A percentile compares a stretch with the other conserved stretches of the same genome.
Evolutionary conservation across 495 filamentous ascomycete species (phyloP).

Genomic region (Echria macrotheca): DNA sequence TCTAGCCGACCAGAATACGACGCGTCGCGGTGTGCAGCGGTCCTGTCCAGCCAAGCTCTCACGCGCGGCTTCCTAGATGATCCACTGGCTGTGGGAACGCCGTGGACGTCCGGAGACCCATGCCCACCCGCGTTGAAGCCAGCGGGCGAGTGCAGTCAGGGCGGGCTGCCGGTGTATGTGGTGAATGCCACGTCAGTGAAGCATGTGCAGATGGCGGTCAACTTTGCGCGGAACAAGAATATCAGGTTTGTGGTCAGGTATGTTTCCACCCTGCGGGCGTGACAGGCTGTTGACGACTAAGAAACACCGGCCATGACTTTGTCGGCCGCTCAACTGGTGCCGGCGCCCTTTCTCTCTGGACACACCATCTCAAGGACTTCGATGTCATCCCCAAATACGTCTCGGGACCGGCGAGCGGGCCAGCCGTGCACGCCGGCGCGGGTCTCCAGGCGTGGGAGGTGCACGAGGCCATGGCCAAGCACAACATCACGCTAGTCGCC

Average conservation of each 20-base stretch:
- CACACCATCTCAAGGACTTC: conserved; percentile 46
- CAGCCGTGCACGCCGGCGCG: conserved; percentile 36
- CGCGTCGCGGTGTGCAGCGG: conserved; percentile 31
- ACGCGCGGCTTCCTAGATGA: conserved; percentile 34
- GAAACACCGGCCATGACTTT: conserved; percentile 66
- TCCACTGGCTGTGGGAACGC: conserved; percentile 27
- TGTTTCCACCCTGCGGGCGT: not conserved
- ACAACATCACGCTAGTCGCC: conserved; percentile 39
- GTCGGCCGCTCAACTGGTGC: conserved; percentile 47
- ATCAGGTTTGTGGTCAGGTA: conserved; percentile 56
- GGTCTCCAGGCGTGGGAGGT: conserved; percentile 41
- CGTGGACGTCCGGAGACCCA: conserved; percentile 37
- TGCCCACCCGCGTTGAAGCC: conserved; percentile 24
- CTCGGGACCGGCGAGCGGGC: conserved; percentile 32
- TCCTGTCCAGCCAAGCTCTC: conserved; percentile 23
- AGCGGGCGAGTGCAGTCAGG: conserved; percentile 43
- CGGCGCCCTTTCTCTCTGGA: conserved; percentile 55
- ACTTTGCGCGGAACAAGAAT: conserved; percentile 54
- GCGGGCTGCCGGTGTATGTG: conserved; percentile 53
- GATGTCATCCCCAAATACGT: conserved; percentile 38
- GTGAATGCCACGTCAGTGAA: conserved; percentile 50
- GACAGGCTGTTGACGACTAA: conserved; percentile 16
- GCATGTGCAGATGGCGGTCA: conserved; percentile 52
- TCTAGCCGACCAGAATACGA: conserved; percentile 39
- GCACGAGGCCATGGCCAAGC: conserved; percentile 23